Conservation (phyloP, 257 asterid genomes). For the Petrea volubilis region DNA sequence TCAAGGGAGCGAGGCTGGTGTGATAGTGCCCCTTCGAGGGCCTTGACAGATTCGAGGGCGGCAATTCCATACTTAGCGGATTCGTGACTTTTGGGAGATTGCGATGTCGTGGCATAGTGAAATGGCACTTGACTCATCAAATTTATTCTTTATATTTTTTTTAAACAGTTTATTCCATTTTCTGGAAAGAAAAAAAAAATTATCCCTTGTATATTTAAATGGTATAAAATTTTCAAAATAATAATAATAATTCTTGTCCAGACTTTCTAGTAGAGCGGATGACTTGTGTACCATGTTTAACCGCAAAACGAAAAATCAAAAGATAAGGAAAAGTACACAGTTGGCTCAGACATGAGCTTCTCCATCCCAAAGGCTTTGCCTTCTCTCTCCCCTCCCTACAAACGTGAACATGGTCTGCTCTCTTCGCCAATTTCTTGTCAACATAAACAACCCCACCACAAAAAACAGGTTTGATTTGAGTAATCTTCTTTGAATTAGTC, state of each 20-base stretch:
- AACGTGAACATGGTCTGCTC: slow-evolving; percentile 19
- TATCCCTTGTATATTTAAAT: neutral
- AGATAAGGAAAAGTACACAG: slow-evolving; percentile 36
- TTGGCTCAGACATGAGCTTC: slow-evolving; percentile 60
- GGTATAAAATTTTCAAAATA: neutral
- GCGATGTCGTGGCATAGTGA: too few relatives aligned
- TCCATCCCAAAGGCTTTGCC: slow-evolving; percentile 61
- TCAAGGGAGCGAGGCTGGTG: too few relatives aligned
- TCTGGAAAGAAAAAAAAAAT: too few relatives aligned
- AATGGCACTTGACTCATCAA: too few relatives aligned
- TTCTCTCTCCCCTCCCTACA: slow-evolving; percentile 35
- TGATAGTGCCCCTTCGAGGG: too few relatives aligned
- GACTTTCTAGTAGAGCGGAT: neutral
- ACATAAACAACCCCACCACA: slow-evolving; percentile 22
- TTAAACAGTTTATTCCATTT: neutral
- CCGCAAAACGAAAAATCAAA: slow-evolving; percentile 13
- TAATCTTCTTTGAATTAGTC: neutral
- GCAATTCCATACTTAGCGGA: too few relatives aligned
- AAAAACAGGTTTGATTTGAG: slow-evolving; percentile 33
- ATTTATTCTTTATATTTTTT: too few relatives aligned
- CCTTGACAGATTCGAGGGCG: too few relatives aligned
- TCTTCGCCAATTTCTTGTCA: slow-evolving; percentile 36
- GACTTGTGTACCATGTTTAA: slow-evolving; percentile 19
- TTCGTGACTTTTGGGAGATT: too few relatives aligned
- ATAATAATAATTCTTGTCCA: neutral